These are phyloP conservation scores for Triangularia setosa DNA, from an alignment of 2,329 filamentous ascomycete species.

Conservation along the genomic window DNA sequence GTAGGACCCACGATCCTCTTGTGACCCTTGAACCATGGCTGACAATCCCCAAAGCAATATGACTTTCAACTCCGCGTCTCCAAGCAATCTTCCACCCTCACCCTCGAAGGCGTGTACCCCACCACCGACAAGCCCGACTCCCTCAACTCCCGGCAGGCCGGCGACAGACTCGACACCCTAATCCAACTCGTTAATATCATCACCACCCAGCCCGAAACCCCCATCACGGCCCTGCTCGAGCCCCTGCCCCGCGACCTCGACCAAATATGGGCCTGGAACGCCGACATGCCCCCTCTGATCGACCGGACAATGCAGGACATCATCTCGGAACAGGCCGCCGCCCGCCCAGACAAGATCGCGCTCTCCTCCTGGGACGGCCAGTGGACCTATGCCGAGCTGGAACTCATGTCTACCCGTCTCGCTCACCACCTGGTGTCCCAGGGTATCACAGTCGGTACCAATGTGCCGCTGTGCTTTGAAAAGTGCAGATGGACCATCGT, in stretches of 20 bases:
- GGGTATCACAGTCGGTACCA: constrained; percentile 38
- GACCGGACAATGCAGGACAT: constrained; percentile 45
- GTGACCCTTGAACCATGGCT: neutral
- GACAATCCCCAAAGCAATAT: constrained; percentile 4
- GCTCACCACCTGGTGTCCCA: constrained; percentile 36
- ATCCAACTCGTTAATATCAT: constrained; percentile 12
- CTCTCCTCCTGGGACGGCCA: constrained; percentile 49
- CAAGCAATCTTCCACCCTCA: neutral
- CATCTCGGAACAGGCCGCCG: constrained; percentile 37
- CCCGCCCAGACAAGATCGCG: constrained; percentile 38
- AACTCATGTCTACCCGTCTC: constrained; percentile 39
- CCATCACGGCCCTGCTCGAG: constrained; percentile 7
- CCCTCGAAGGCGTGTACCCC: constrained; percentile 4
- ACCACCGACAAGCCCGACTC: constrained; percentile 11
- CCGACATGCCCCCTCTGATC: constrained; percentile 42
- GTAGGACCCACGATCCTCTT: neutral
- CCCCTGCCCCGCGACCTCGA: constrained; percentile 10
- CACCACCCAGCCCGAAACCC: neutral
- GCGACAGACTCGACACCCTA: constrained; percentile 8
- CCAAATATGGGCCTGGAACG: constrained; percentile 15
- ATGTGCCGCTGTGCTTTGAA: constrained; percentile 36
- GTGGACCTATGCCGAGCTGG: constrained; percentile 44
- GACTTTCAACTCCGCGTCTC: constrained; percentile 12
- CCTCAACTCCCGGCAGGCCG: constrained; percentile 3
- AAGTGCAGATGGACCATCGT: constrained; percentile 26